phyloP scores from a whole-genome alignment of 805 yeast species.

The Kuraishia hungarica region DNA sequence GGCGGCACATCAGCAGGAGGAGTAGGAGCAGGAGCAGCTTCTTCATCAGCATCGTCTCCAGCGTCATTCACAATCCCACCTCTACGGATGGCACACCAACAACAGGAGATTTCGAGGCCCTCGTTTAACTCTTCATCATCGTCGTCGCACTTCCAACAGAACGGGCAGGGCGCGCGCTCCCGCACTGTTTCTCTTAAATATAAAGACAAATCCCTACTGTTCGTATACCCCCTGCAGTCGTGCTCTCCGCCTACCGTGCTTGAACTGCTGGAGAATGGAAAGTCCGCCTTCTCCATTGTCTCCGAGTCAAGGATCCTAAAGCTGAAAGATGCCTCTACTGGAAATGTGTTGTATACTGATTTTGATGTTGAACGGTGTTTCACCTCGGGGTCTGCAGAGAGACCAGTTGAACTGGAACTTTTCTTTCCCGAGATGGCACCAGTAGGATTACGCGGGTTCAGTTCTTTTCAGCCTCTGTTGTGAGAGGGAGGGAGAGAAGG shows the following conservation, averaged over 20 bases:
- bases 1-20: background rate
- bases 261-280: constrained; percentile 76
- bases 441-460: background rate
- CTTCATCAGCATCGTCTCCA: too few relatives aligned
- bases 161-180: too few relatives aligned
- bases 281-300: constrained; percentile 57
- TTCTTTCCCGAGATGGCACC: background rate
- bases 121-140: background rate
- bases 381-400: background rate
- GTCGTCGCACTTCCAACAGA: constrained; percentile 5
- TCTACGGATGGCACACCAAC: constrained; percentile 7
- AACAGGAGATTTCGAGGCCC: background rate
- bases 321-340: constrained; percentile 22
- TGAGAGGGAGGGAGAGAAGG: too few relatives aligned
- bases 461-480: background rate
- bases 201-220: constrained; percentile 46
- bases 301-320: constrained; percentile 23
- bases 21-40: too few relatives aligned
- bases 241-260: constrained; percentile 74
- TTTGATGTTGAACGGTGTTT: constrained; percentile 39
- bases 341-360: constrained; percentile 31
- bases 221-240: constrained; percentile 53
- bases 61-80: background rate
- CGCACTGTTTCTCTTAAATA: constrained; percentile 37
- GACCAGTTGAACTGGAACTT: background rate